Percentiles rank a stretch among this genome's conserved stretches.
Evolutionary conservation across 2,329 filamentous ascomycete genomes (phyloP).

Genomic region (Colletotrichum sp.): DNA sequence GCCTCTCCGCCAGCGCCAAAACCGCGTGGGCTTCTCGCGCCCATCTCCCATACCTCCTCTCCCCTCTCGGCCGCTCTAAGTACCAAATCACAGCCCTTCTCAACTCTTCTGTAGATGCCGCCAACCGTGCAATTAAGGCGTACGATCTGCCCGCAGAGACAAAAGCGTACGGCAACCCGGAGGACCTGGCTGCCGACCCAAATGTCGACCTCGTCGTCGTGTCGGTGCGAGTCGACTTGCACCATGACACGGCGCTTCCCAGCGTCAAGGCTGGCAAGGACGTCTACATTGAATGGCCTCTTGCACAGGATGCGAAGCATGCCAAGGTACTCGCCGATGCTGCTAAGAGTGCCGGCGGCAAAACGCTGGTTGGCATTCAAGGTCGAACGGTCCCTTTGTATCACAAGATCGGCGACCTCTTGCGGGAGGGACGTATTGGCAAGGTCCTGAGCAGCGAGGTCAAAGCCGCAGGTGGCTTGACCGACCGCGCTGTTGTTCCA

Average conservation of each 20-base stretch:
- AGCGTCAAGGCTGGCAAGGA: slow-evolving; percentile 57
- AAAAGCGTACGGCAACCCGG: slow-evolving; percentile 54
- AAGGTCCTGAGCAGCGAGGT: slow-evolving; percentile 57
- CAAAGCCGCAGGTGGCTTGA: slow-evolving; percentile 30
- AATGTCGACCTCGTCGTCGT: slow-evolving; percentile 62
- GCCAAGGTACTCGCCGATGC: slow-evolving; percentile 44
- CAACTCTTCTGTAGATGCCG: slow-evolving; percentile 53
- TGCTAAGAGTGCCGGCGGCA: not conserved
- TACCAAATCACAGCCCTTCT: slow-evolving; percentile 57
- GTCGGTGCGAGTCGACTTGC: slow-evolving; percentile 58
- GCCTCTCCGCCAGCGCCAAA: slow-evolving; percentile 57
- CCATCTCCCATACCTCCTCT: slow-evolving; percentile 65
- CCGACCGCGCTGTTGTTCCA: slow-evolving; percentile 37
- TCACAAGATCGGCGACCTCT: slow-evolving; percentile 46
- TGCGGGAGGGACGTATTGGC: slow-evolving; percentile 52
- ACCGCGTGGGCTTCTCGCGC: slow-evolving; percentile 60
- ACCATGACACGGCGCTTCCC: slow-evolving; percentile 49
- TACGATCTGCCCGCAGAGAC: slow-evolving; percentile 46
- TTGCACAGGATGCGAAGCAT: slow-evolving; percentile 47
- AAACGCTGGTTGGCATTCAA: slow-evolving; percentile 56
- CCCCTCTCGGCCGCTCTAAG: slow-evolving; percentile 40
- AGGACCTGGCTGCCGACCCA: slow-evolving; percentile 51
- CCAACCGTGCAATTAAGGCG: slow-evolving; percentile 44
- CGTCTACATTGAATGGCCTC: slow-evolving; percentile 64
- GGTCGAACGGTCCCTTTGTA: slow-evolving; percentile 49